Evolutionary conservation across 371 early-diverging fungal species (phyloP).

Genomic region (Haplosporangium sp.): DNA sequence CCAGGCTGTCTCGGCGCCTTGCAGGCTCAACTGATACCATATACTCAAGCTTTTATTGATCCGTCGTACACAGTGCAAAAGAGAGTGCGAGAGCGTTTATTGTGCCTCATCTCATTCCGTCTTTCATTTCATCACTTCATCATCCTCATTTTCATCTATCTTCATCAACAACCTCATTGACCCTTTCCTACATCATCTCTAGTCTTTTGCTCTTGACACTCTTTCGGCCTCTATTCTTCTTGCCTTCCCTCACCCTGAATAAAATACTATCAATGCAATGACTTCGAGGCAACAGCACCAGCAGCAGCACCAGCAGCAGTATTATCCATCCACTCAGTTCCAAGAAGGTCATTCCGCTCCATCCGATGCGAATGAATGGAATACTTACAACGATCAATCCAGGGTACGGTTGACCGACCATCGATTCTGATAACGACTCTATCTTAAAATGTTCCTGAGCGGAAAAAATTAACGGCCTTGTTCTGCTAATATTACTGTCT

Average conservation of each 20-base stretch:
- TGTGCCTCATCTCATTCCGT: no score
- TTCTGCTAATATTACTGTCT: neutral
- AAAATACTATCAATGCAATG: conserved; percentile 2
- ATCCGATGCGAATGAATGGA: conserved; percentile 32
- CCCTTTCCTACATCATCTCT: neutral
- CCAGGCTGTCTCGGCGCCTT: no score
- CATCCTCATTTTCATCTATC: no score
- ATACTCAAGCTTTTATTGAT: no score
- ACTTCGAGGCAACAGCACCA: conserved; percentile 12
- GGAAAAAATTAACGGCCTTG: neutral
- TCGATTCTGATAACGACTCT: no score
- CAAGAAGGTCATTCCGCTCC: conserved; percentile 29
- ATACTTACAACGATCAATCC: conserved; percentile 19
- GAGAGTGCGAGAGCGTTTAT: no score
- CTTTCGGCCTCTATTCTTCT: neutral
- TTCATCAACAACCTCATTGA: no score
- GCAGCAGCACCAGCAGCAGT: conserved; percentile 27
- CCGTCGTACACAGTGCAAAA: no score
- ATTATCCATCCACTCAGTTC: conserved; percentile 15
- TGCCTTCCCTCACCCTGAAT: neutral
- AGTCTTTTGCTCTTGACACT: no score
- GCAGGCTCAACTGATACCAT: no score
- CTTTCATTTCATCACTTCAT: no score
- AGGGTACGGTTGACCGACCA: conserved; percentile 4
- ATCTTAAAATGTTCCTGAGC: no score